phyloP scores from a whole-genome alignment of 768 basidiomycete genomes.

The Mycena venus region DNA sequence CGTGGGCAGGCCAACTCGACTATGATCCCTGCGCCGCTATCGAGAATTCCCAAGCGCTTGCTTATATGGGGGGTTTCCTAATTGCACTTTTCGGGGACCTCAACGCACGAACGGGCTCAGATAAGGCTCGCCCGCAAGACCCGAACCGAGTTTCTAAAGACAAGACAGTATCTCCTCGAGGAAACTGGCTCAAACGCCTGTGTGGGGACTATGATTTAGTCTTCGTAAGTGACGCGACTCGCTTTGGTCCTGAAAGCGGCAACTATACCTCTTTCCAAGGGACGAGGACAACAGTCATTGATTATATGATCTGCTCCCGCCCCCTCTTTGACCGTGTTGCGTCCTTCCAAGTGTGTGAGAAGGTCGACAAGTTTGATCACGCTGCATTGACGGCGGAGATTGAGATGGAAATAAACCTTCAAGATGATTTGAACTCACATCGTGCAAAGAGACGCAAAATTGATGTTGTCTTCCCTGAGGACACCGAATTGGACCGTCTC shows the following conservation, averaged over 20 bases:
- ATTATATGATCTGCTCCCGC: conserved; percentile 13
- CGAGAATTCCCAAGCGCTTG: neutral
- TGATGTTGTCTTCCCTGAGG: neutral
- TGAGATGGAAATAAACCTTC: neutral
- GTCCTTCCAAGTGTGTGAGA: neutral
- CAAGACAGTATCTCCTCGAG: neutral
- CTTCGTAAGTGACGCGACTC: conserved; percentile 1
- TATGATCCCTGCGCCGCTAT: conserved; percentile 16
- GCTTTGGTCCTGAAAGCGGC: conserved; percentile 11
- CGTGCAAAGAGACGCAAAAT: neutral
- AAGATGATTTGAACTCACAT: neutral
- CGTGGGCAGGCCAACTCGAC: conserved; percentile 1
- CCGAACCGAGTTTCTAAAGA: neutral
- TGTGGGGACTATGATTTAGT: conserved; percentile 3
- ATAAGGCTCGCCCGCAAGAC: neutral
- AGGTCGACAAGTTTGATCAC: neutral
- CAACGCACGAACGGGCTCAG: conserved; percentile 13
- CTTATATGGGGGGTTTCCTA: neutral
- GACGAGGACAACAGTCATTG: conserved; percentile 1
- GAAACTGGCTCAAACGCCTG: neutral
- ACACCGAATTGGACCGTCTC: conserved; percentile 11
- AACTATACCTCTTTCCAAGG: conserved; percentile 29
- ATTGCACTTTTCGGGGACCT: neutral
- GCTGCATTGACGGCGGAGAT: neutral
- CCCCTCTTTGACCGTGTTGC: neutral